phyloP scores from a whole-genome alignment of 495 filamentous ascomycete species.

The Daldinia loculata region DNA sequence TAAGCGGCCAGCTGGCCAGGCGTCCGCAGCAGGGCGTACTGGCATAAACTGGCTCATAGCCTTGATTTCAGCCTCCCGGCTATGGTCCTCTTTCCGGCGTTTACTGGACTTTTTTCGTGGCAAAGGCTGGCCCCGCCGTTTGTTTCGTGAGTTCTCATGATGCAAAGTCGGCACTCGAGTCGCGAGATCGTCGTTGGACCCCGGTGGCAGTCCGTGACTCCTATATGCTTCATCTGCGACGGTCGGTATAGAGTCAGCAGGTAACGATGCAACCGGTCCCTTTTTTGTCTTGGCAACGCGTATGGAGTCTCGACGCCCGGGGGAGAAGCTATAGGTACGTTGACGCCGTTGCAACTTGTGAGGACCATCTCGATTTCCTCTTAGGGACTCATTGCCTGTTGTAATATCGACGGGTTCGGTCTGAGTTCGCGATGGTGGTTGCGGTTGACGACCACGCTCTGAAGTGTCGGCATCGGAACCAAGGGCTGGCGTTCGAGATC shows the following conservation, averaged over 20 bases:
- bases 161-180: constrained; percentile 71
- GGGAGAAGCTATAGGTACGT: constrained; percentile 63
- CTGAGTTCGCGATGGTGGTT: constrained; percentile 50
- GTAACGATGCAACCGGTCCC: constrained; percentile 45
- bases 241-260: constrained; percentile 22
- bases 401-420: constrained; percentile 46
- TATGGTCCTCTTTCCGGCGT: constrained; percentile 73
- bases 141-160: constrained; percentile 55
- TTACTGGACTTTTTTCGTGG: constrained; percentile 79
- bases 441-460: constrained; percentile 38
- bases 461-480: constrained; percentile 45
- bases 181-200: constrained; percentile 46
- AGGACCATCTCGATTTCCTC: constrained; percentile 49
- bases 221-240: constrained; percentile 13
- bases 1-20: constrained; percentile 58
- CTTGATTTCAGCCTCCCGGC: constrained; percentile 84
- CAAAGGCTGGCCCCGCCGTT: constrained; percentile 62
- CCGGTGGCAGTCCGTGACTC: constrained; percentile 43
- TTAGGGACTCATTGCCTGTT: constrained; percentile 23
- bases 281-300: constrained; percentile 45
- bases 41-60: constrained; percentile 80
- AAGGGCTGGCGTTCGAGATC: constrained; percentile 50
- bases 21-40: constrained; percentile 64
- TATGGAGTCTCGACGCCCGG: constrained; percentile 59
- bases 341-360: constrained; percentile 59